A percentile compares a stretch with the other conserved stretches of the same genome.
Conservation (phyloP, 2,329 filamentous ascomycete genomes). For the Colletotrichum falcatum region DNA sequence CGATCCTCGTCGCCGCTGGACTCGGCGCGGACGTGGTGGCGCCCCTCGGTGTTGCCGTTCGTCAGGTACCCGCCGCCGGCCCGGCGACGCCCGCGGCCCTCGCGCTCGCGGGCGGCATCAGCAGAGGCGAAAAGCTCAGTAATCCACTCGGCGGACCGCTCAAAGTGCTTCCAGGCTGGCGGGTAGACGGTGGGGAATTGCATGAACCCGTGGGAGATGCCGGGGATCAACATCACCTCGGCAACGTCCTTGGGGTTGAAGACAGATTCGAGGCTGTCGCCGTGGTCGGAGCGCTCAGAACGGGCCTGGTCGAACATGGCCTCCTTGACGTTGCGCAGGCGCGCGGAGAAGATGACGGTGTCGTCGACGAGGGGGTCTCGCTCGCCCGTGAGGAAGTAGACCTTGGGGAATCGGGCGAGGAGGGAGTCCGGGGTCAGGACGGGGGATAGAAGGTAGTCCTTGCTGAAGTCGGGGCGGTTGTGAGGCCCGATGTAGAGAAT, state of each 20-base stretch:
- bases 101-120: constrained; percentile 51
- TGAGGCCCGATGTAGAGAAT: constrained; percentile 96
- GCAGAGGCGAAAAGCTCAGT: constrained; percentile 76
- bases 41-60: constrained; percentile 42
- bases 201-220: constrained; percentile 92
- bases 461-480: constrained; percentile 90
- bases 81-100: constrained; percentile 27
- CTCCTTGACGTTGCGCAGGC: constrained; percentile 83
- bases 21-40: constrained; percentile 59
- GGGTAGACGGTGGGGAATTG: constrained; percentile 92
- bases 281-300: constrained; percentile 53
- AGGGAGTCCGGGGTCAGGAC: constrained; percentile 88
- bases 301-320: constrained; percentile 53
- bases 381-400: constrained; percentile 93
- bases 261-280: constrained; percentile 55
- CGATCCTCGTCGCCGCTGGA: constrained; percentile 83
- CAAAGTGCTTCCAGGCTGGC: constrained; percentile 89
- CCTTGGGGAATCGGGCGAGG: constrained; percentile 90
- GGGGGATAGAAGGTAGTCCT: constrained; percentile 91
- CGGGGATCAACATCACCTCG: constrained; percentile 87
- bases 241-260: constrained; percentile 82
- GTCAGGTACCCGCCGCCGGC: constrained; percentile 14
- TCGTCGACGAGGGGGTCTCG: constrained; percentile 96
- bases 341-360: constrained; percentile 93
- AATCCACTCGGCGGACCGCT: constrained; percentile 84